Evolutionary conservation across 306 rosid species (phyloP), one percentile per base, ranked within the genome.

Genomic region (Acacia confusa): DNA sequence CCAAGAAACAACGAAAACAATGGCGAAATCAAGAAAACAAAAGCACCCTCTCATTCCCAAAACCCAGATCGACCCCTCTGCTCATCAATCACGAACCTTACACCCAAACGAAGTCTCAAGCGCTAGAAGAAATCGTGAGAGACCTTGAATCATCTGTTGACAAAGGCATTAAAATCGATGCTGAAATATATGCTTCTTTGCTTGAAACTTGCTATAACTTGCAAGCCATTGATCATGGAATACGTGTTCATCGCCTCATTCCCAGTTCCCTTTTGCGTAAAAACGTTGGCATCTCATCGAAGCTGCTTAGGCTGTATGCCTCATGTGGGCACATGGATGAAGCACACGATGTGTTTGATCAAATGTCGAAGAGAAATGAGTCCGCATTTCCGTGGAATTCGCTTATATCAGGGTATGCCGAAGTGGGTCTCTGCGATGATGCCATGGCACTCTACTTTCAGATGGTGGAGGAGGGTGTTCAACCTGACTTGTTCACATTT

Each of bases 371-470:
- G 0, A 85, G 93, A 53, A 20, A 82, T 57, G 17, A 15, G 0
- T 88, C 83, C 64, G 93, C 97, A 3, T 93, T 95, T 70, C 85
- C 96, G 0, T 95, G 99, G 99, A 95, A 95, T 83, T 90, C 97
- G 13, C 93, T 93, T 17, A 92, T 95, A 38, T 85, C 97, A 0
- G 98, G 97, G 9, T 91, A 93, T 78, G 87, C 97, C 4, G 92
- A 91, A 73, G 28, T 82, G 79, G 92, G 96, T 4, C 70, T 83
- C 28, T 80, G 78, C 72, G 91, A 92, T 82, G 98, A 95, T 73
- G 98, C 99, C 22, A 80, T 92, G 80, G 99, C 99, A 3, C 85
- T 95, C 36, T 95, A 93, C 85, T 95, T 95, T 36, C 98, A 95
- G 78, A 92, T 93, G 98, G 94, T 87, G 83, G 98, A 95, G 80